Percentiles rank a stretch among this genome's conserved stretches.
Evolutionary conservation across 2,329 filamentous ascomycete genomes (phyloP).

Genomic region (Pseudogymnoascus sp.): DNA sequence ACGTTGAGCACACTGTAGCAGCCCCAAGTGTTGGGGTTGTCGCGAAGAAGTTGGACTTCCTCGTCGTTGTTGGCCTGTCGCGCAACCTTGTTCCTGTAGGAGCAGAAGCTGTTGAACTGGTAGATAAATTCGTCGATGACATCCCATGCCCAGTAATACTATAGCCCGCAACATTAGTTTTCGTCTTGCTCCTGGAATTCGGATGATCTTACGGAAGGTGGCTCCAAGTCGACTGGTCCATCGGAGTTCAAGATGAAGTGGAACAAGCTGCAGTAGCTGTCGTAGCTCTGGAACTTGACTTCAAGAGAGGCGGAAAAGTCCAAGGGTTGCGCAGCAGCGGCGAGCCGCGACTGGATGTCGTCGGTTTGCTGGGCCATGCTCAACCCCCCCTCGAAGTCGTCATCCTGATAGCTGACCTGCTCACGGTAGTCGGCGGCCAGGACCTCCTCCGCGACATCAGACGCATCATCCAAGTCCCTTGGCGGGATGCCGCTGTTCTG

Average conservation of each 20-base stretch:
- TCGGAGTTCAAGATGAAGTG: conserved; percentile 99
- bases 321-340: conserved; percentile 84
- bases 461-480: conserved; percentile 66
- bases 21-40: conserved; percentile 98
- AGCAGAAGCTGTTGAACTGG: conserved; percentile 99
- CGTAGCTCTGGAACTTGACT: conserved; percentile 97
- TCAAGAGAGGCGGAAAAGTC: conserved; percentile 95
- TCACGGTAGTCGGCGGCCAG: conserved; percentile 93
- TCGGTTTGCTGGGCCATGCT: conserved; percentile 68
- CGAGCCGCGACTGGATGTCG: conserved; percentile 87
- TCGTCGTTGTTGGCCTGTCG: conserved; percentile 78
- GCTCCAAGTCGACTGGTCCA: conserved; percentile 94
- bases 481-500: conserved; percentile 52
- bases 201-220: conserved; percentile 71
- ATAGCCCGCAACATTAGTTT: conserved; percentile 13
- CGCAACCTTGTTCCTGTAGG: conserved; percentile 87
- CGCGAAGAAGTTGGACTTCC: conserved; percentile 81
- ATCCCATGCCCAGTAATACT: conserved; percentile 99
- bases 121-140: conserved; percentile 99
- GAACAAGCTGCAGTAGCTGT: conserved; percentile 98
- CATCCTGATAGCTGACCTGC: conserved; percentile 89
- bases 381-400: conserved; percentile 67
- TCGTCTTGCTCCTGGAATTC: neutral
- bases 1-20: conserved; percentile 99
- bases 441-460: conserved; percentile 91